Percentiles rank a stretch among this genome's conserved stretches.
Conservation (phyloP, 495 filamentous ascomycete species). For the Lasiosphaeriaceae sp. region DNA sequence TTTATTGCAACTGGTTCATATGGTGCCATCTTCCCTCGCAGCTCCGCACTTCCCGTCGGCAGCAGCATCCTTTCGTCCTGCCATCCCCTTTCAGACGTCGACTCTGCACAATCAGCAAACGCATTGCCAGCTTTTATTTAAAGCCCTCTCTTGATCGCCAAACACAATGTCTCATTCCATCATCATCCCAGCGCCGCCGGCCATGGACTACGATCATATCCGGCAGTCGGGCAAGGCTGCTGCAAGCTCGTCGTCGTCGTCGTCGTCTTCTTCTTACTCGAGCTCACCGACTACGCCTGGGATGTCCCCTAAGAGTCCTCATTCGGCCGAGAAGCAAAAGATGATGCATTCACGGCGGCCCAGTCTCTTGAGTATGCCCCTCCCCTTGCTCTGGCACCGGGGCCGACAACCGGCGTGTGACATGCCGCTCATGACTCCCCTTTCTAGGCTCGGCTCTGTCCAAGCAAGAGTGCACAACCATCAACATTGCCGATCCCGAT, state of each 20-base stretch:
- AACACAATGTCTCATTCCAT: conserved; percentile 49
- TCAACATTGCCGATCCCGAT: conserved; percentile 62
- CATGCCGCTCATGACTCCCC: conserved; percentile 9
- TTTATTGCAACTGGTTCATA: conserved; percentile 12
- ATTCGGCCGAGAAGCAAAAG: conserved; percentile 36
- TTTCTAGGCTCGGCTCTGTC: conserved; percentile 56
- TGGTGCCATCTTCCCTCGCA: conserved; percentile 20
- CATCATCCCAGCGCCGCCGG: conserved; percentile 44
- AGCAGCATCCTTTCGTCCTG: conserved; percentile 11
- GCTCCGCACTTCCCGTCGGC: conserved; percentile 22
- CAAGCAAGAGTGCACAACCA: conserved; percentile 63
- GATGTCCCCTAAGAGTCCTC: conserved; percentile 25
- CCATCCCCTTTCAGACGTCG: conserved; percentile 1
- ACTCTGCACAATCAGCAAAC: background rate
- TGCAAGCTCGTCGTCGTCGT: conserved; percentile 46
- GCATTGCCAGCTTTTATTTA: background rate
- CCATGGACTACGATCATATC: conserved; percentile 28
- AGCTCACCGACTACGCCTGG: conserved; percentile 47
- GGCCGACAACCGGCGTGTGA: too few relatives aligned
- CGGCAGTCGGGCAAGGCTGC: conserved; percentile 35
- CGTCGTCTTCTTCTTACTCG: conserved; percentile 53
- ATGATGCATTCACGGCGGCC: conserved; percentile 48
- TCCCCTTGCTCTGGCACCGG: background rate
- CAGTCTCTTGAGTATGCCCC: conserved; percentile 49
- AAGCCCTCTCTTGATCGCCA: background rate